These are phyloP conservation scores for Neurospora sp. DNA, from an alignment of 495 filamentous ascomycete species.

Conservation along the genomic window DNA sequence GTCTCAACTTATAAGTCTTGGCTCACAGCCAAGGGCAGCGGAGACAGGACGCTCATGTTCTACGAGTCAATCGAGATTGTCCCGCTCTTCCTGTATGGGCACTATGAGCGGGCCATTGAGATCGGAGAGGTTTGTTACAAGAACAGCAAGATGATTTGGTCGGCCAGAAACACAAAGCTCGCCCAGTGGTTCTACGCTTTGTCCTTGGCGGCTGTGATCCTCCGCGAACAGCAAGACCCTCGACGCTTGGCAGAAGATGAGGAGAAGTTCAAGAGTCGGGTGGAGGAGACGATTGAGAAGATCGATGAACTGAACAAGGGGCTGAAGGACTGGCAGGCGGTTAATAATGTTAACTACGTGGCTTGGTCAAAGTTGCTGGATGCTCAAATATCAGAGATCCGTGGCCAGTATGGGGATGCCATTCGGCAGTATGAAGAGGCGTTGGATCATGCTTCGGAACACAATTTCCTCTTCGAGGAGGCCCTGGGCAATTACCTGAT, in stretches of 20 bases:
- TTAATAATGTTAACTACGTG: slow-evolving; percentile 71
- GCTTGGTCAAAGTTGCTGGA: slow-evolving; percentile 67
- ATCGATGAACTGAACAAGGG: slow-evolving; percentile 46
- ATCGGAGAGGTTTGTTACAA: slow-evolving; percentile 53
- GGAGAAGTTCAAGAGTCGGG: slow-evolving; percentile 39
- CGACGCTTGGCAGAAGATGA: slow-evolving; percentile 30
- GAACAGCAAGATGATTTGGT: slow-evolving; percentile 57
- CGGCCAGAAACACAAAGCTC: slow-evolving; percentile 54
- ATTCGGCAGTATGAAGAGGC: slow-evolving; percentile 63
- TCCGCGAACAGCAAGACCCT: slow-evolving; percentile 47
- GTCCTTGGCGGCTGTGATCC: slow-evolving; percentile 53
- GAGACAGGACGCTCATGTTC: slow-evolving; percentile 50
- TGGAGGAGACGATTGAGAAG: slow-evolving; percentile 44
- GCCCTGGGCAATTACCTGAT: slow-evolving; percentile 69
- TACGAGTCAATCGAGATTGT: slow-evolving; percentile 68
- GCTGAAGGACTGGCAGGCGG: slow-evolving; percentile 56
- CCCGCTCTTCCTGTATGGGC: slow-evolving; percentile 65
- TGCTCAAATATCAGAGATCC: slow-evolving; percentile 60
- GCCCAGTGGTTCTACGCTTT: slow-evolving; percentile 60
- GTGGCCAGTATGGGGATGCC: slow-evolving; percentile 48
- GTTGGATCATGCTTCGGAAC: slow-evolving; percentile 68
- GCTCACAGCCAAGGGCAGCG: slow-evolving; percentile 31
- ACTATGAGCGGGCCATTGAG: slow-evolving; percentile 57
- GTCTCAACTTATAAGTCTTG: slow-evolving; percentile 53
- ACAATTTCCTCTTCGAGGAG: slow-evolving; percentile 71